Evolutionary conservation across 2,329 filamentous ascomycete genomes (phyloP), one percentile per base, ranked within the genome.

Genomic region (Lachnellula arida): DNA sequence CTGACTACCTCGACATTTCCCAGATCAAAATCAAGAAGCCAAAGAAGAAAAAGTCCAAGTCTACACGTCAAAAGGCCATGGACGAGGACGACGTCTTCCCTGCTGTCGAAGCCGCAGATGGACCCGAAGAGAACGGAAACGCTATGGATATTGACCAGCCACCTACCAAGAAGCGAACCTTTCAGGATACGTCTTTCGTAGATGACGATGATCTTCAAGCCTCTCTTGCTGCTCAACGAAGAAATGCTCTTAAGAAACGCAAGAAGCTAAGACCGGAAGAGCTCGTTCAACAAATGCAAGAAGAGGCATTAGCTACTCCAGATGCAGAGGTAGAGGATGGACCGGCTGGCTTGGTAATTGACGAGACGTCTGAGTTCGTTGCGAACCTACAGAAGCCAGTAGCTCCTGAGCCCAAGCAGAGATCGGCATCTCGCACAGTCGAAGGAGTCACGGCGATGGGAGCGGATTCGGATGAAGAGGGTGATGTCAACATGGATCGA

Each of bases 191-290:
- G 34, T 84, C 81, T 0, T 87, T 96, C 65, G 85, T 89, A 22
- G 94, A 97, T 61, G 94, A 99, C 61, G 93, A 97, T 43, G 91
- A 97, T 67, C 78, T 99, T 4, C 93, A 97, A 73, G 86, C 88
- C 25, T 89, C 88, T 4, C 78, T 99, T 35, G 88, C 93, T 1
- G 78, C 85, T n/a, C 91, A 96, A 72, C 81, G 94, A 64, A 83
- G 87, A 62, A 86, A 84, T 49, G 91, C 90, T 0, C 77, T 99
- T 49, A 97, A 96, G 75, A 97, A 95, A 74, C 85, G 93, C 52
- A 96, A 96, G 77, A 91, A 86, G 75, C 80, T 83, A 32, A 85
- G 89, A 37, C 91, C 92, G 0, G 91, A 94, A 68, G 94, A 97
- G 63, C 79, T 99, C 59, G 92, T 89, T 17, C 85, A 86, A 61